Conservation (phyloP, 306 rosid species). For the Ammopiptanthus mongolicus region DNA sequence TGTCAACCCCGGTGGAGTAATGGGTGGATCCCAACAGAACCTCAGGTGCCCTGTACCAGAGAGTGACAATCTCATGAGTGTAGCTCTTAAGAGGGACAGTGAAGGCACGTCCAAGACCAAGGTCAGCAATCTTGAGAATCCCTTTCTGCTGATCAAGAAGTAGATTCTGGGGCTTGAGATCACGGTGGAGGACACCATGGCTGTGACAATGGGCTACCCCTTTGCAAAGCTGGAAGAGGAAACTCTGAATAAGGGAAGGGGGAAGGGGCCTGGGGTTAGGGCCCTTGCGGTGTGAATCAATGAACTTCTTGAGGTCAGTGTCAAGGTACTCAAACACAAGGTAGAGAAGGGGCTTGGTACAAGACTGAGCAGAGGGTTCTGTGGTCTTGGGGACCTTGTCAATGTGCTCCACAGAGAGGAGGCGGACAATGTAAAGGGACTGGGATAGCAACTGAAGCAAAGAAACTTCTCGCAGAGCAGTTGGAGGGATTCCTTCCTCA, state of each 20-base stretch:
- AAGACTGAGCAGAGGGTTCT: not conserved
- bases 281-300: slow-evolving; percentile 83
- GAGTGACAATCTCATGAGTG: slow-evolving; percentile 95
- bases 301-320: slow-evolving; percentile 87
- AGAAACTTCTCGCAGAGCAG: slow-evolving; percentile 88
- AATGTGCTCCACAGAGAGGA: slow-evolving; percentile 73
- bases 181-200: slow-evolving; percentile 91
- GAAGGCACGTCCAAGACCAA: slow-evolving; percentile 86
- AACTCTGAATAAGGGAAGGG: slow-evolving; percentile 51
- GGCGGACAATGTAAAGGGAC: slow-evolving; percentile 82
- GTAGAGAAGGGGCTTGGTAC: slow-evolving; percentile 67
- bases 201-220: slow-evolving; percentile 96
- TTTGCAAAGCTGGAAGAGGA: slow-evolving; percentile 85
- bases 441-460: slow-evolving; percentile 92
- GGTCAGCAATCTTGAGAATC: slow-evolving; percentile 84
- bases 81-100: slow-evolving; percentile 93
- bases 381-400: slow-evolving; percentile 41
- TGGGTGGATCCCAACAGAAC: slow-evolving; percentile 84
- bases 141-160: slow-evolving; percentile 70
- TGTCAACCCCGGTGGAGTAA: slow-evolving; percentile 91
- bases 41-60: slow-evolving; percentile 96
- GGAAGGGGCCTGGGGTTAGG: slow-evolving; percentile 52
- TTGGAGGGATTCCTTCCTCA: slow-evolving; percentile 95
- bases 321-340: slow-evolving; percentile 88
- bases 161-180: slow-evolving; percentile 91